Conservation (phyloP, 1,284 basidiomycete species). For the Cutaneotrichosporon sp. region DNA sequence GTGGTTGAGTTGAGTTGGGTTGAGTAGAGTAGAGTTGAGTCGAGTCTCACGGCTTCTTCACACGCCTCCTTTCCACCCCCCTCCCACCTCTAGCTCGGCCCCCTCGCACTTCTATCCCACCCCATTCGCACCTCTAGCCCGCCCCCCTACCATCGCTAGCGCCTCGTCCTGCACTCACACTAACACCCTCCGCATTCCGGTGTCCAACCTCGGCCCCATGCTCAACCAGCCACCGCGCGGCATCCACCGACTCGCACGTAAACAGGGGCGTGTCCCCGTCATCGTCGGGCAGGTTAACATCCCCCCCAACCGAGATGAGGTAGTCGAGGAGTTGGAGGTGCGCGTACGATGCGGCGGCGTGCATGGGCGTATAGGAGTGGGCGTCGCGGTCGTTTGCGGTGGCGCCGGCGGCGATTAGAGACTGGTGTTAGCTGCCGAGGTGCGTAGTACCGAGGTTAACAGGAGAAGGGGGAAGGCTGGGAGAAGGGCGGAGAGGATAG, state of each 20-base stretch:
- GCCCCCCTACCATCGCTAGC: too few species aligned
- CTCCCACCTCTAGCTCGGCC: neutral
- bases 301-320: slow-evolving; percentile 73
- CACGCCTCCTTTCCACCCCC: neutral
- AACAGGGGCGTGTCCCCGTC: slow-evolving; percentile 90
- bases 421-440: slow-evolving; percentile 10
- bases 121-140: neutral
- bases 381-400: slow-evolving; percentile 73
- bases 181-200: slow-evolving; percentile 69
- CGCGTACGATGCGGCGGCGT: slow-evolving; percentile 91
- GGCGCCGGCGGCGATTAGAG: slow-evolving; percentile 61
- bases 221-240: slow-evolving; percentile 73
- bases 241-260: slow-evolving; percentile 77
- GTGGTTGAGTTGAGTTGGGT: neutral
- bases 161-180: slow-evolving; percentile 59
- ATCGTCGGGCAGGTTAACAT: slow-evolving; percentile 79
- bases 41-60: neutral
- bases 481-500: too few species aligned
- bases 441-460: neutral
- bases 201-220: slow-evolving; percentile 70
- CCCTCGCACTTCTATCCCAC: neutral
- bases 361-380: slow-evolving; percentile 87
- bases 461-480: neutral
- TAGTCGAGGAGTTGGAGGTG: slow-evolving; percentile 74
- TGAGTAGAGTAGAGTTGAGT: too few species aligned